Base-by-base conservation (phyloP, 1,284 basidiomycete species). In the Amylostereum areolatum region DNA sequence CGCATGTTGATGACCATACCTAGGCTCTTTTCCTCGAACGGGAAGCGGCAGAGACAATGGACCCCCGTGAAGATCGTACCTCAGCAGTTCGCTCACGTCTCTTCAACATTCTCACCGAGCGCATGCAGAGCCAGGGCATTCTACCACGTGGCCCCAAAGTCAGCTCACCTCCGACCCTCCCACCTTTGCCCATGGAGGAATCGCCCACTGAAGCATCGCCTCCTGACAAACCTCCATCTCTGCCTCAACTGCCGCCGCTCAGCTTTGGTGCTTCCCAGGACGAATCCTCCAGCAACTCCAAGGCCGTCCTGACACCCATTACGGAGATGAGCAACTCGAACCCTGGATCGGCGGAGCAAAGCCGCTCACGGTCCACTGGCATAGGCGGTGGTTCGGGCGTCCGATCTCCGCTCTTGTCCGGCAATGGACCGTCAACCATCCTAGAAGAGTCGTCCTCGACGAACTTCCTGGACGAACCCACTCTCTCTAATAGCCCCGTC, bases 1-100 rank as follows among this genome's bases (percentile, higher is more conserved):
- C 52, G 46, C 46, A 34, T 57, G 18, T 49, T 49, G 4, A 37
- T 33, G 31, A 43, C 43, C 33, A 43, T 46, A 29, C 35, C 49
- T 18, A 57, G 87, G 88, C 76, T 84, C 81, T 97, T 24, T 98
- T 97, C 75, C 75, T 98, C 50, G 90, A 93, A 53, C 81, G 92
- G 45, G 92, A 94, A 57, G 71, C 83, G 10, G 90, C 89, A 11
- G 86, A 95, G 64, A 70, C 69, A 34, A 71, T 92, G 55, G 89
- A 96, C 62, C 84, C 87, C 51, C 75, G 89, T 44, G 85, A 90
- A 50, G 88, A 89, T 57, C 78, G 78, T 33, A 90, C 89, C 2
- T 83, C 88, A 2, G 70, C 71, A 5, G 77, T 91, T 53, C 78
- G 91, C 7, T 69, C 76, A 5, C 72, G 76, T 47, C 74, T 92